Evolutionary conservation across 2,329 filamentous ascomycete genomes (phyloP).

Genomic region (Colletotrichum sojae): DNA sequence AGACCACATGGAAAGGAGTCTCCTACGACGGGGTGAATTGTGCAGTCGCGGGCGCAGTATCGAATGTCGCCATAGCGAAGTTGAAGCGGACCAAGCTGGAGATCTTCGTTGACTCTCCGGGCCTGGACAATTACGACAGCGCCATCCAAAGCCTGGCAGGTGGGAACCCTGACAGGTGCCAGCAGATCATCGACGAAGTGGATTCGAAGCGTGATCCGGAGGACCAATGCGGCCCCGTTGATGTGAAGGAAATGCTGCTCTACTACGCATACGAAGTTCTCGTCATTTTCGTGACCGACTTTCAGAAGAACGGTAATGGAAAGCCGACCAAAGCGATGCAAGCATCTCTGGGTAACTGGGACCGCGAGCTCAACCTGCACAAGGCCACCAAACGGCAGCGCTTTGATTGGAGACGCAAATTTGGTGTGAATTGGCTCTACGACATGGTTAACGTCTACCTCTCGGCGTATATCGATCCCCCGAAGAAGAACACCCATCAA

Average conservation of each 20-base stretch:
- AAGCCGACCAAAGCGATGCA: conserved; percentile 62
- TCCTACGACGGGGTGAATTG: conserved; percentile 60
- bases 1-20: conserved; percentile 59
- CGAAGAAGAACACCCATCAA: background rate
- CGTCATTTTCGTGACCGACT: conserved; percentile 61
- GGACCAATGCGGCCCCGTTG: conserved; percentile 42
- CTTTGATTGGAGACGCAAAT: conserved; percentile 61
- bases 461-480: conserved; percentile 40
- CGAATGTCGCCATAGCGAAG: conserved; percentile 58
- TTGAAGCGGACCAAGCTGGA: conserved; percentile 53
- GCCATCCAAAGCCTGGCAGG: conserved; percentile 58
- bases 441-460: conserved; percentile 64
- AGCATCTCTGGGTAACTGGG: conserved; percentile 55
- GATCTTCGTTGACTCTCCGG: conserved; percentile 63
- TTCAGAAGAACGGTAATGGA: conserved; percentile 58
- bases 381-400: conserved; percentile 54
- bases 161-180: conserved; percentile 49
- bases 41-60: conserved; percentile 60
- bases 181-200: conserved; percentile 30
- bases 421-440: conserved; percentile 67
- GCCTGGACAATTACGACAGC: conserved; percentile 58
- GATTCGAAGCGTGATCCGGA: background rate
- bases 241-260: conserved; percentile 60
- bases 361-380: conserved; percentile 56
- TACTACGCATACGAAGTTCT: conserved; percentile 59